Conservation (phyloP, 768 basidiomycete genomes). For the Auricularia auricula-judae region DNA sequence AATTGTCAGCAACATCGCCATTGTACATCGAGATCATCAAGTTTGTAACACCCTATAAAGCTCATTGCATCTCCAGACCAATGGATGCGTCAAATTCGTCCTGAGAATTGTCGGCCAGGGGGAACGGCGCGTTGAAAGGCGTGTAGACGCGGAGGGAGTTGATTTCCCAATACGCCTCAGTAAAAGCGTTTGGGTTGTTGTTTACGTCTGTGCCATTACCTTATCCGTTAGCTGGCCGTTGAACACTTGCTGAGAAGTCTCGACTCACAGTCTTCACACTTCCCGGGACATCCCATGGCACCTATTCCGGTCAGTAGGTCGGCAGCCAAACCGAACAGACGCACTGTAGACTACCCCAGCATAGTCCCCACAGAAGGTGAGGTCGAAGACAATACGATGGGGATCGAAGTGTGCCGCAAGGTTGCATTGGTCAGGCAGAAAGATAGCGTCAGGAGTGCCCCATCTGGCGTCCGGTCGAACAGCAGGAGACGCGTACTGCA, state of each 20-base stretch:
- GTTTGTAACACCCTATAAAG: too few relatives aligned
- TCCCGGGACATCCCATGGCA: constrained; percentile 10
- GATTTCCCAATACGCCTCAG: constrained; percentile 13
- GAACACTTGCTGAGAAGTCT: background rate
- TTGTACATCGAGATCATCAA: too few relatives aligned
- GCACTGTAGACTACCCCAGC: constrained; percentile 30
- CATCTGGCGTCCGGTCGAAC: constrained; percentile 18
- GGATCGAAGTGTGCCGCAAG: constrained; percentile 41
- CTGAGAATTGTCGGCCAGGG: background rate
- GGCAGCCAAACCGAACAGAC: background rate
- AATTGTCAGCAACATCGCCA: too few relatives aligned
- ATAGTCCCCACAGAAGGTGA: constrained; percentile 55
- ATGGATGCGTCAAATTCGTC: too few relatives aligned
- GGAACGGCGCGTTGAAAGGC: background rate
- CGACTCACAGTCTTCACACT: constrained; percentile 38
- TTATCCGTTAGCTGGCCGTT: background rate
- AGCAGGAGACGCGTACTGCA: constrained; percentile 18
- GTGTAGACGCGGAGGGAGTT: constrained; percentile 8
- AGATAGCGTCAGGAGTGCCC: constrained; percentile 38
- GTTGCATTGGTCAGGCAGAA: constrained; percentile 38
- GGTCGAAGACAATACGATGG: constrained; percentile 45
- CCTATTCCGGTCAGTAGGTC: constrained; percentile 25
- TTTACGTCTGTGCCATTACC: constrained; percentile 7
- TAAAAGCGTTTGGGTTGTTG: constrained; percentile 12
- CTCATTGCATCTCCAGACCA: too few relatives aligned